Evolutionary conservation across 1,284 basidiomycete genomes (phyloP).

Genomic region (Earliella scabrosa): DNA sequence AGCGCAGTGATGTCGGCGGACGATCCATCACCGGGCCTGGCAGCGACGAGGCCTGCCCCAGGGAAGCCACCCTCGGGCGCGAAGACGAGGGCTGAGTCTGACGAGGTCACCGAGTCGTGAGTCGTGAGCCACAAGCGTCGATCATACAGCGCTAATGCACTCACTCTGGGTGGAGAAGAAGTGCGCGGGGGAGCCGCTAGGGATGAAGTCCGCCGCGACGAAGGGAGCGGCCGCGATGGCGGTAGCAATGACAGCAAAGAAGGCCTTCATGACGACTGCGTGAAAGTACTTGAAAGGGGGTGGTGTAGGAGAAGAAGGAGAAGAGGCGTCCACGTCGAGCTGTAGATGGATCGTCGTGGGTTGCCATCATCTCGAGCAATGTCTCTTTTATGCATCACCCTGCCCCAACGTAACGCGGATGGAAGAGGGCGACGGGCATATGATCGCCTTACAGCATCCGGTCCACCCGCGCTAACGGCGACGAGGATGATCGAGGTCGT

Average conservation of each 20-base stretch:
- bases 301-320: too few relatives aligned
- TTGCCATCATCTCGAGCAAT: too few relatives aligned
- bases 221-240: slow-evolving; percentile 7
- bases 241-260: slow-evolving; percentile 2
- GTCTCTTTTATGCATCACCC: too few relatives aligned
- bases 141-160: not conserved
- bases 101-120: not conserved
- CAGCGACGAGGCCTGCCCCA: slow-evolving; percentile 1
- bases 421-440: too few relatives aligned
- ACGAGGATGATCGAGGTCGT: too few relatives aligned
- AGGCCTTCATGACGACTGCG: slow-evolving; percentile 1
- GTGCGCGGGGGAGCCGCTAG: slow-evolving; percentile 14
- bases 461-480: too few relatives aligned
- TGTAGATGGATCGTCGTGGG: too few relatives aligned
- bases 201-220: slow-evolving; percentile 15
- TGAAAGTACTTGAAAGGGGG: too few relatives aligned
- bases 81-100: slow-evolving; percentile 15
- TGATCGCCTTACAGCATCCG: too few relatives aligned
- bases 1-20: slow-evolving; percentile 15
- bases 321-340: too few relatives aligned
- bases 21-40: slow-evolving; percentile 14
- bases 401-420: too few relatives aligned
- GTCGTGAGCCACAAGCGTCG: not conserved
- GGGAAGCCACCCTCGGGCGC: slow-evolving; percentile 1
- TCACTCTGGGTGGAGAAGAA: slow-evolving; percentile 20